phyloP scores from a whole-genome alignment of 345 rosid genomes.

The Acer saccharum region DNA sequence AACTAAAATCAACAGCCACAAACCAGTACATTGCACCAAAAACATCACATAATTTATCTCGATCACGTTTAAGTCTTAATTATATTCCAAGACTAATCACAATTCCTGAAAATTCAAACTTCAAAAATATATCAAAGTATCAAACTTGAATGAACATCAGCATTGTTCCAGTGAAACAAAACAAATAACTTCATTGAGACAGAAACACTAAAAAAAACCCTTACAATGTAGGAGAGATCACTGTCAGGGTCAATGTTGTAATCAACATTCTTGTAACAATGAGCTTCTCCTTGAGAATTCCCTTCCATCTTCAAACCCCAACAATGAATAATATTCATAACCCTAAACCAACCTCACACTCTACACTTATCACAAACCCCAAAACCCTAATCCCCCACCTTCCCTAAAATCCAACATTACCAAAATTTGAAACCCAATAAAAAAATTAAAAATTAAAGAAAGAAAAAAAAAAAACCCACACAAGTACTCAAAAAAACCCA shows the following conservation, averaged over 20 bases:
- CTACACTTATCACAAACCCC: slow-evolving; percentile 23
- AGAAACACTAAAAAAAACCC: slow-evolving; percentile 33
- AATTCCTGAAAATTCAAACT: not conserved
- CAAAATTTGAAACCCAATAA: not conserved
- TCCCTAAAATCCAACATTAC: slow-evolving; percentile 72
- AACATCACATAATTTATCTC: not conserved
- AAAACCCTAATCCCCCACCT: slow-evolving; percentile 35
- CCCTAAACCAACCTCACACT: slow-evolving; percentile 24
- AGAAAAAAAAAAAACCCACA: too few relatives aligned
- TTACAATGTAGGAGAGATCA: slow-evolving; percentile 78
- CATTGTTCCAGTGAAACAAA: not conserved
- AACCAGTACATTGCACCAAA: slow-evolving; percentile 11
- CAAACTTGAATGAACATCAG: too few relatives aligned
- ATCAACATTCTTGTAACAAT: slow-evolving; percentile 34
- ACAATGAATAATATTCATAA: not conserved
- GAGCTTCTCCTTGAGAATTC: slow-evolving; percentile 70
- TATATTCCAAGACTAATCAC: slow-evolving; percentile 10
- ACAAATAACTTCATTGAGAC: not conserved
- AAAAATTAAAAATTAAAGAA: not conserved
- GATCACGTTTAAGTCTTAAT: slow-evolving; percentile 10
- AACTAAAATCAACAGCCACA: not conserved
- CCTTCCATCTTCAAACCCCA: slow-evolving; percentile 45
- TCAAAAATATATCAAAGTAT: not conserved
- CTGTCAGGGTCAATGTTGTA: slow-evolving; percentile 55
- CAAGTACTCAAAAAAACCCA: not conserved